Conservation (phyloP, 805 yeast species). For the Barnettozyma salicaria region DNA sequence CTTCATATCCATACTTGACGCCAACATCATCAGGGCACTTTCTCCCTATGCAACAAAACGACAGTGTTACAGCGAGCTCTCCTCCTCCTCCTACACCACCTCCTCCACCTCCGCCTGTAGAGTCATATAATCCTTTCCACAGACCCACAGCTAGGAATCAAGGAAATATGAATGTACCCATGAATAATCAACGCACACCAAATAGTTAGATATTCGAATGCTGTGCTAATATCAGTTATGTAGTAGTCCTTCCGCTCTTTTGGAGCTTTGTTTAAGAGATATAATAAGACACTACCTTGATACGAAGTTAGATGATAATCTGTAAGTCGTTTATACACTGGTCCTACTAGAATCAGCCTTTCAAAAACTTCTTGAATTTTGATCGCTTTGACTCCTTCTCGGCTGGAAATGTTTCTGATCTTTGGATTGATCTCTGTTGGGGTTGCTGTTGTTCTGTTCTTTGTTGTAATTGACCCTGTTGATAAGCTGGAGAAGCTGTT, state of each 20-base stretch:
- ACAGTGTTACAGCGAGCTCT: no score
- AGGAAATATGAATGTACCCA: no score
- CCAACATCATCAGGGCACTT: no score
- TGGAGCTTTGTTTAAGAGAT: no score
- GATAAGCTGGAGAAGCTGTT: slow-evolving; percentile 11
- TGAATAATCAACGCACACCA: no score
- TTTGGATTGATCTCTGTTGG: background rate
- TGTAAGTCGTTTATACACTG: slow-evolving; percentile 9
- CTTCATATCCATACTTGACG: background rate
- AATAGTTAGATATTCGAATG: no score
- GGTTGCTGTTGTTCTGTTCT: slow-evolving; percentile 1
- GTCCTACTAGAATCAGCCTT: no score
- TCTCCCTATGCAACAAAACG: no score
- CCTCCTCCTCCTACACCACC: no score
- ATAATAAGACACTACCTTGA: no score
- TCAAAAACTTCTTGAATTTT: slow-evolving; percentile 43
- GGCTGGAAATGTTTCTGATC: slow-evolving; percentile 8
- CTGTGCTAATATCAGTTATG: background rate
- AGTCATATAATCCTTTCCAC: background rate
- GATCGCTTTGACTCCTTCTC: slow-evolving; percentile 40
- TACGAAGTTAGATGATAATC: background rate
- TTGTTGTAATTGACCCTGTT: slow-evolving; percentile 7
- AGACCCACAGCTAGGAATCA: no score
- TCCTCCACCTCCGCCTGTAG: slow-evolving; percentile 3
- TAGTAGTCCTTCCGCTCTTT: no score